phyloP scores from a whole-genome alignment of 1,284 basidiomycete species.

The Amylostereum chailletii region DNA sequence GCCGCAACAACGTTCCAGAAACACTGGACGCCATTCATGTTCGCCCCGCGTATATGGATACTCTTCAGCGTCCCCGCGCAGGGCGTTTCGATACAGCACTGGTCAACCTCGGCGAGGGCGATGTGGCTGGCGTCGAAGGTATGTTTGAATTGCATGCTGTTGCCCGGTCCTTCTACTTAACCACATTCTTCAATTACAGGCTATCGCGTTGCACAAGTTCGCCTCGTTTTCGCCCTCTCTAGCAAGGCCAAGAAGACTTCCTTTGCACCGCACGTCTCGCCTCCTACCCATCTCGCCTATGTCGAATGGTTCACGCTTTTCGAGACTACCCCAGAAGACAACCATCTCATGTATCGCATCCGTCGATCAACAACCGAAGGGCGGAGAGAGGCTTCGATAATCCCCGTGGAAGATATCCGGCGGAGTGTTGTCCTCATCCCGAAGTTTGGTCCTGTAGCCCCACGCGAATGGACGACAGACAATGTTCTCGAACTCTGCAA shows the following conservation, averaged over 20 bases:
- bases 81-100: not conserved
- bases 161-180: not conserved
- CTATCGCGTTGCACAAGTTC: constrained; percentile 13
- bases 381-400: constrained; percentile 11
- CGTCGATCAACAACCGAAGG: constrained; percentile 6
- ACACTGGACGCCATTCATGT: not conserved
- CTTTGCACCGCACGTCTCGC: not conserved
- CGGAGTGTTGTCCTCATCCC: constrained; percentile 19
- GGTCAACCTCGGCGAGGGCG: not conserved
- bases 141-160: not conserved
- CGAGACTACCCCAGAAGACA: constrained; percentile 7
- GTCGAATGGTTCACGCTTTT: constrained; percentile 18
- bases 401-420: constrained; percentile 15
- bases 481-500: constrained; percentile 20
- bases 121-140: not conserved
- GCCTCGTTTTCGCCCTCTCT: constrained; percentile 17
- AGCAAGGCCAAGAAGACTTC: constrained; percentile 12
- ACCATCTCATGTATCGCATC: constrained; percentile 15
- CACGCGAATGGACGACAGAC: constrained; percentile 16
- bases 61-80: not conserved
- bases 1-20: not conserved
- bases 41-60: not conserved
- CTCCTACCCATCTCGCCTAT: constrained; percentile 11
- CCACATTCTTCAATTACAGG: constrained; percentile 7
- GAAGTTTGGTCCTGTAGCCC: constrained; percentile 5